phyloP scores from a whole-genome alignment of 2,329 filamentous ascomycete species.

The Exophiala alcalophila region DNA sequence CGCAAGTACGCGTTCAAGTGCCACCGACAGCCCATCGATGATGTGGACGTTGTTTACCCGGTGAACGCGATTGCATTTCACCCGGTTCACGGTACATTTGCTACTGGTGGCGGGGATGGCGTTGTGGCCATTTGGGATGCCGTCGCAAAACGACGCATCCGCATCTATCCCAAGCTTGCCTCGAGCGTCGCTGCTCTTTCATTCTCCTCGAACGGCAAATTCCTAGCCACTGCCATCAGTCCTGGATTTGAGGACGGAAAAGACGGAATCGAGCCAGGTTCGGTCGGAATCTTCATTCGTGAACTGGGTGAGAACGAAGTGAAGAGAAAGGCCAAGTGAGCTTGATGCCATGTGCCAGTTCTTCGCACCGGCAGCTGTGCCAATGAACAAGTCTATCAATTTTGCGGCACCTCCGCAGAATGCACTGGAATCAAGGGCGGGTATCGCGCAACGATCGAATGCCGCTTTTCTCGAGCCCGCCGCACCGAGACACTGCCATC shows the following conservation, averaged over 20 bases:
- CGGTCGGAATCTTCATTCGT: conserved; percentile 73
- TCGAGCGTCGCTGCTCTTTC: conserved; percentile 73
- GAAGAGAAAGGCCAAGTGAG: conserved; percentile 76
- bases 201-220: conserved; percentile 74
- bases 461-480: conserved; percentile 37
- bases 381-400: conserved; percentile 11
- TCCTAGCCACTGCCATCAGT: conserved; percentile 75
- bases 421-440: conserved; percentile 26
- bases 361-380: not conserved
- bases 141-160: conserved; percentile 81
- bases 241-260: conserved; percentile 86
- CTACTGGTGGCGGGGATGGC: conserved; percentile 83
- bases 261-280: conserved; percentile 69
- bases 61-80: conserved; percentile 90
- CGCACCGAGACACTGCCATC: conserved; percentile 65
- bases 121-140: conserved; percentile 94
- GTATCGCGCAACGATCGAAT: conserved; percentile 27
- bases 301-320: conserved; percentile 86
- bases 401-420: conserved; percentile 3
- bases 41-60: conserved; percentile 80
- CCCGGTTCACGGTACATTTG: conserved; percentile 77
- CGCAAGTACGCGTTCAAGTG: conserved; percentile 99
- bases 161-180: conserved; percentile 81
- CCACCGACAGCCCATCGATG: conserved; percentile 71
- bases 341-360: conserved; percentile 15